phyloP scores from a whole-genome alignment of 116 monocot species.

The Cymodocea nodosa region DNA sequence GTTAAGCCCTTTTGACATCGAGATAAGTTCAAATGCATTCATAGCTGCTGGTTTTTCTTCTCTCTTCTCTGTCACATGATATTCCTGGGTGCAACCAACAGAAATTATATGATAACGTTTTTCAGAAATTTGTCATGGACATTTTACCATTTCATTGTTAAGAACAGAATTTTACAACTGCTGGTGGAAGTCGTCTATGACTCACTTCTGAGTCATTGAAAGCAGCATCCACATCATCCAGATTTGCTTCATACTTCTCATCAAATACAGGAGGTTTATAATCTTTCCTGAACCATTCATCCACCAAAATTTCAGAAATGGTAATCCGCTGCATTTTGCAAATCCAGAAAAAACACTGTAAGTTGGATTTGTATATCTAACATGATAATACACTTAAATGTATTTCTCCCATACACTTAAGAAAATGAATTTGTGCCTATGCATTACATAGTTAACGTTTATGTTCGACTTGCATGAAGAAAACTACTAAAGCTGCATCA shows the following conservation, averaged over 20 bases:
- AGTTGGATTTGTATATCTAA: background rate
- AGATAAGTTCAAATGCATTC: slow-evolving; percentile 92
- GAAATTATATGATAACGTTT: too few species aligned
- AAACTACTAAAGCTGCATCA: too few species aligned
- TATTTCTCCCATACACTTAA: too few species aligned
- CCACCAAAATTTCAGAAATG: slow-evolving; percentile 63
- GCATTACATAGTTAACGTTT: too few species aligned
- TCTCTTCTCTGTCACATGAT: slow-evolving; percentile 38
- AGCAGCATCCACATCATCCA: slow-evolving; percentile 77
- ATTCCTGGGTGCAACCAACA: slow-evolving; percentile 23
- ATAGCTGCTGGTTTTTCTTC: slow-evolving; percentile 57
- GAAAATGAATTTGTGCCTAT: too few species aligned
- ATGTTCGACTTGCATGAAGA: too few species aligned
- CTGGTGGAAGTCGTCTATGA: background rate
- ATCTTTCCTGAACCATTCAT: slow-evolving; percentile 82
- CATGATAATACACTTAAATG: background rate
- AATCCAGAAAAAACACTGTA: background rate
- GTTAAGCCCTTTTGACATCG: slow-evolving; percentile 75
- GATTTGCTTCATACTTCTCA: slow-evolving; percentile 43
- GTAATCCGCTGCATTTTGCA: slow-evolving; percentile 47
- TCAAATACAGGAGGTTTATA: slow-evolving; percentile 67
- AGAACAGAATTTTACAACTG: slow-evolving; percentile 1
- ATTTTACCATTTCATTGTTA: background rate
- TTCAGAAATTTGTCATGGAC: background rate
- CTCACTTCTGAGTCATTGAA: slow-evolving; percentile 78